Base-by-base conservation (phyloP, 177 flowering plant genomes). In the Telopea speciosissima region DNA sequence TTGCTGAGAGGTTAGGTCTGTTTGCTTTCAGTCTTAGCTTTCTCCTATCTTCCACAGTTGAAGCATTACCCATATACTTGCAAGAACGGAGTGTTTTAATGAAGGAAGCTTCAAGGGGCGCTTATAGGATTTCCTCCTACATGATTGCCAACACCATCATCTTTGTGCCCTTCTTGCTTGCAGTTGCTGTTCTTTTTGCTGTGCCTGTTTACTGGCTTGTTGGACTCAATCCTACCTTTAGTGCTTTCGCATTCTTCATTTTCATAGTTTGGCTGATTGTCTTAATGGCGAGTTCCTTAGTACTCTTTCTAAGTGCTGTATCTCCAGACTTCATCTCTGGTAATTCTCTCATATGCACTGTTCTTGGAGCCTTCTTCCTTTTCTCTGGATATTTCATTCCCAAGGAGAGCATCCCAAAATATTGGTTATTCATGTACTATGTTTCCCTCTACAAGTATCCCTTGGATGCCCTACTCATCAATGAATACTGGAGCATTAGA, bases 351-450 rank as follows among this genome's bases (percentile, higher is more conserved):
- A 89, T 90, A 59, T 88, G 92, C 81, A 85, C 88, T 1, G 97
- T 88, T 70, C 85, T 90, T 12, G 99, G 93, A 21, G 91, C 91
- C 4, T 91, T 95, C 75, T 95, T 95, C 71, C 92, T 95, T 72
- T 95, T 95, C 84, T 92, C 99, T 0, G 97, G 99, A 63, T 95
- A 95, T 80, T 92, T 95, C 87, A 95, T 95, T 62, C 97, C 97
- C 0, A 92, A 85, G 70, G 97, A 92, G 54, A 84, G 71, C 79
- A 90, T 95, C 44, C 99, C 97, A n/a, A 91, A 89, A 63, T 90
- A 88, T 67, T 95, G 97, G 97, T 52, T 92, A 0, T 90, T 92
- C 85, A 92, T 92, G 99, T 92, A 92, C 83, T 92, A 92, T 68
- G 84, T 87, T 17, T 90, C 97, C 3, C 82, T 95, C 3, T 92